Conservation (phyloP, 108 stramenopile genomes). For the Pseudonitzschia pungens region DNA sequence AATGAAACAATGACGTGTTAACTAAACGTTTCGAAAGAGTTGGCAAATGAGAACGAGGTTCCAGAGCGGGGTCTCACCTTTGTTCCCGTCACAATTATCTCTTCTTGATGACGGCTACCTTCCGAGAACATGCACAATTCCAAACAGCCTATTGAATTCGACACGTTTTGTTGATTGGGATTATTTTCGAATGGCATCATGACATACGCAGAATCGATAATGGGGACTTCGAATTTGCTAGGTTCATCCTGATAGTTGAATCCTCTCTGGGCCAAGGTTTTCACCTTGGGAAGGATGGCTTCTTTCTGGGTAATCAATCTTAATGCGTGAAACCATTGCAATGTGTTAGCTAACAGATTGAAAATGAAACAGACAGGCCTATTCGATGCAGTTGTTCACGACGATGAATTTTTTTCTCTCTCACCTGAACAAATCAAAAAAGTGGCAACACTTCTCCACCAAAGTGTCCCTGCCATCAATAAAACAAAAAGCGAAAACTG, state of each 20-base stretch:
- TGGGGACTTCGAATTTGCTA: conserved; percentile 50
- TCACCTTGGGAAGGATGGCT: conserved; percentile 40
- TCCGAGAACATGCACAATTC: conserved; percentile 87
- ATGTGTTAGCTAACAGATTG: neutral
- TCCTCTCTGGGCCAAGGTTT: conserved; percentile 61
- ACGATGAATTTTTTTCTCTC: neutral
- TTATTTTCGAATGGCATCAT: conserved; percentile 57
- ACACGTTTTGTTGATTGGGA: neutral
- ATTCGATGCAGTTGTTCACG: too few relatives aligned
- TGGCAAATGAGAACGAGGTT: neutral
- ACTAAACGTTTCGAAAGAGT: too few relatives aligned
- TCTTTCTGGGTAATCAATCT: conserved; percentile 71
- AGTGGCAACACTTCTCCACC: conserved; percentile 88
- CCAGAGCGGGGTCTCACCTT: conserved; percentile 37
- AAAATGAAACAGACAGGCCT: neutral
- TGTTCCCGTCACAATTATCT: conserved; percentile 85
- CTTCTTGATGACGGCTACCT: conserved; percentile 85
- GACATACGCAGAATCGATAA: conserved; percentile 84
- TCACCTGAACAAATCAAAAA: conserved; percentile 80
- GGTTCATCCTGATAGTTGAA: conserved; percentile 67
- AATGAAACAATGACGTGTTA: neutral
- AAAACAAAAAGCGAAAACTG: neutral
- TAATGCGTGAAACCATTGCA: neutral
- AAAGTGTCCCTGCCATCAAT: conserved; percentile 37
- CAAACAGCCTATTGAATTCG: conserved; percentile 64